These are phyloP conservation scores for Cucumis sativus DNA, from an alignment of 306 rosid genomes.

Conservation along the genomic window Cucumber_9930_V3 NC_026659.2:8746001-8746500, in stretches of 20 bases:
- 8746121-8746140: constrained; percentile 85
- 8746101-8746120: constrained; percentile 50
- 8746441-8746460: too few species aligned
- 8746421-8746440: too few species aligned
- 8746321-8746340: background rate
- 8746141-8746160: constrained; percentile 91
- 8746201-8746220: constrained; percentile 24
- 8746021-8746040: background rate
- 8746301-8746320: background rate
- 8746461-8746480: background rate
- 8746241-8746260: background rate
- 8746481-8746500: background rate
- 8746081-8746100: constrained; percentile 36
- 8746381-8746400: background rate
- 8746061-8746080: background rate
- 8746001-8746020: background rate
- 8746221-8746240: background rate
- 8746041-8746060: background rate
- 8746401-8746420: background rate
- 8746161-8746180: constrained; percentile 85
- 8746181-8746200: constrained; percentile 89
- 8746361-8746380: background rate
- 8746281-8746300: background rate
- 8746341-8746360: background rate
- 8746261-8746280: background rate